A percentile compares a stretch with the other conserved stretches of the same genome.
These are phyloP conservation scores for Calycina herbarum DNA, from an alignment of 2,329 filamentous ascomycete genomes.

Conservation along the genomic window DNA sequence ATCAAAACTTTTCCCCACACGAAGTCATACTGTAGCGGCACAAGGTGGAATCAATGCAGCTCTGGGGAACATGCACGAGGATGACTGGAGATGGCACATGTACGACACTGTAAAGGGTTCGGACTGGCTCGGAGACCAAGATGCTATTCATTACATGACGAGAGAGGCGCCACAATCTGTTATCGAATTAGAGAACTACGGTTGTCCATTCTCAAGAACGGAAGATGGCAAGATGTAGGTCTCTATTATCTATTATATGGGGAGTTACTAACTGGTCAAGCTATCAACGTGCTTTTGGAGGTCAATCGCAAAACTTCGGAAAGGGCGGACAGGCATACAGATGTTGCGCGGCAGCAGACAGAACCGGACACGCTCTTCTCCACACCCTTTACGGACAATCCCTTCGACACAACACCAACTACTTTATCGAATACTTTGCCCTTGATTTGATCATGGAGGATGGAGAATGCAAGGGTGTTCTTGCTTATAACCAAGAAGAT, in stretches of 20 bases:
- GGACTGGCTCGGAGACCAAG: constrained; percentile 96
- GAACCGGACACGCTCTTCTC: constrained; percentile 94
- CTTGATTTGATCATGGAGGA: constrained; percentile 97
- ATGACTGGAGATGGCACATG: constrained; percentile 99
- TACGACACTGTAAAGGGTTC: constrained; percentile 98
- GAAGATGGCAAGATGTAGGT: constrained; percentile 90
- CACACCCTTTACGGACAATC: constrained; percentile 99
- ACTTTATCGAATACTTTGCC: constrained; percentile 99
- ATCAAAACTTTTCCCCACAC: constrained; percentile 68
- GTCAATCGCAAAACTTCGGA: constrained; percentile 90
- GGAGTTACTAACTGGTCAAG: constrained; percentile 44
- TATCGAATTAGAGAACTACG: constrained; percentile 95
- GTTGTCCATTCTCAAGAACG: constrained; percentile 93
- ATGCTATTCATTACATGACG: constrained; percentile 99
- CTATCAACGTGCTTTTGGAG: constrained; percentile 98
- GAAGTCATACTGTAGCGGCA: constrained; percentile 80
- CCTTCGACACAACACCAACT: constrained; percentile 96
- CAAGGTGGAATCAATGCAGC: constrained; percentile 87
- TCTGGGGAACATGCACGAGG: constrained; percentile 94
- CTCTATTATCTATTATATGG: background rate
- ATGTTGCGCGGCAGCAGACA: constrained; percentile 76
- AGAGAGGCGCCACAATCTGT: constrained; percentile 88
- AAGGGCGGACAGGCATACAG: constrained; percentile 98
- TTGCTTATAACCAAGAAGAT: constrained; percentile 98
- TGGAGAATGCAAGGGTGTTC: constrained; percentile 91